Percentiles rank a stretch among this genome's conserved stretches.
These are phyloP conservation scores for Diplocarpon mali DNA, from an alignment of 2,329 filamentous ascomycete genomes.

Conservation along the genomic window DNA sequence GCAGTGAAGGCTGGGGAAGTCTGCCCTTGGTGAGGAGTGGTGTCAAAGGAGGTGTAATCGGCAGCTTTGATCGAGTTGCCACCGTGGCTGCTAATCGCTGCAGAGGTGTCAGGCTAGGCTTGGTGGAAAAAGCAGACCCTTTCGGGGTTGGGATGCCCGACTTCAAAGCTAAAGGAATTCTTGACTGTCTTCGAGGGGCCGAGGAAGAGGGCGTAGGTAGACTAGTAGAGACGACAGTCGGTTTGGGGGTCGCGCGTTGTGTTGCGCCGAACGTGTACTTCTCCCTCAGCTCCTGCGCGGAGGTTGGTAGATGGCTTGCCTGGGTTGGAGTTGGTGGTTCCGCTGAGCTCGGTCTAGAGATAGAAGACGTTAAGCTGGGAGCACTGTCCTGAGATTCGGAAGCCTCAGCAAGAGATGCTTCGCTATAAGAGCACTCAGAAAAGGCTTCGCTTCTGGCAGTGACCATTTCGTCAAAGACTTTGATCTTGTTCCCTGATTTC, in stretches of 20 bases:
- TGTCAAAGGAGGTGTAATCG: constrained; percentile 23
- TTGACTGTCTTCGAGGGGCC: constrained; percentile 13
- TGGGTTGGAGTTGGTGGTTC: constrained; percentile 19
- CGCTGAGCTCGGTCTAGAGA: constrained; percentile 15
- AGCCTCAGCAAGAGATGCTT: neutral
- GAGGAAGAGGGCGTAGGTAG: constrained; percentile 19
- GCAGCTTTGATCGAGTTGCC: constrained; percentile 14
- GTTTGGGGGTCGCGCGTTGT: constrained; percentile 11
- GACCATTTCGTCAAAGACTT: constrained; percentile 16
- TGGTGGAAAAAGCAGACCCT: constrained; percentile 2
- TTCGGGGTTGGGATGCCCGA: constrained; percentile 7
- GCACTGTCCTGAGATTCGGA: constrained; percentile 13
- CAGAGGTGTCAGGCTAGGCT: constrained; percentile 21
- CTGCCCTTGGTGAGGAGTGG: constrained; percentile 8
- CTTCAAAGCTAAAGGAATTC: constrained; percentile 24
- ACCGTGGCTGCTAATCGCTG: constrained; percentile 25
- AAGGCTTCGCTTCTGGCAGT: neutral
- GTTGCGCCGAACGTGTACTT: constrained; percentile 16
- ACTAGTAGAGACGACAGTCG: constrained; percentile 2
- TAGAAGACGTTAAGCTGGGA: constrained; percentile 13
- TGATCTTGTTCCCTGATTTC: constrained; percentile 15
- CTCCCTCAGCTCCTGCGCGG: constrained; percentile 12
- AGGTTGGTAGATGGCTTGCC: neutral
- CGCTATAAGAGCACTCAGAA: neutral
- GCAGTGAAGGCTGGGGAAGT: constrained; percentile 9